Evolutionary conservation across 345 rosid genomes (phyloP), one percentile per base, ranked within the genome.

Genomic region (Turritis glabra): DNA sequence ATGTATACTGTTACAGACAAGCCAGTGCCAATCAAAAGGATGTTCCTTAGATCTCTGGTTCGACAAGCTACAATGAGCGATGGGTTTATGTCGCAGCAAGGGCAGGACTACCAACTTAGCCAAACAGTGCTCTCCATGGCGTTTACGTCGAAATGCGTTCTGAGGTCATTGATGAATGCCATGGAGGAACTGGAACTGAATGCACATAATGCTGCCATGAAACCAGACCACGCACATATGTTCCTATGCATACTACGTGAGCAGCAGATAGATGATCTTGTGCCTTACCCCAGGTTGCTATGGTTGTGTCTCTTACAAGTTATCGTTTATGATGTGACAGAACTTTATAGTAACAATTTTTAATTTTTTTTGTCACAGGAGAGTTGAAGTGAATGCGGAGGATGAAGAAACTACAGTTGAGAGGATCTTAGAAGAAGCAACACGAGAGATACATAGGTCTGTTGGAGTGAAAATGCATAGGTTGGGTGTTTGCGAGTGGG

Each of bases 151-250:
- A 85, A 85, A 79, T 86, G 96, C 82, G 79, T 94, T 74, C 80
- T 89, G 82, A 89, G 92, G 83, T 89, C 96, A 38, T 81, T 94
- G 77, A 83, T 89, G 80, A 80, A 83, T 80, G 97, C 97, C 56
- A 89, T 94, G 97, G 99, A 92, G 80, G 99, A 94, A 79, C 83
- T 94, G 80, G 98, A 91, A 79, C 91, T 94, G 63, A 88, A 91
- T 76, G 81, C 84, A 67, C 98, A 94, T 75, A 94, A 83, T 82
- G 86, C 93, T 69, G 77, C 84, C 65, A 75, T 84, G 68, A 91
- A 85, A 81, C 84, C 85, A 51, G 98, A 91, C 78, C 95, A 91
- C 73, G 93, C 92, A 35, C 96, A 91, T 69, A 88, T 94, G 98
- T 94, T 91, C 79, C 92, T 94, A 29, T 91, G 90, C 69, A 83